These are phyloP conservation scores for Adiantum capillusveneris DNA, from an alignment of 75 land plant species.

Conservation along the genomic window DNA sequence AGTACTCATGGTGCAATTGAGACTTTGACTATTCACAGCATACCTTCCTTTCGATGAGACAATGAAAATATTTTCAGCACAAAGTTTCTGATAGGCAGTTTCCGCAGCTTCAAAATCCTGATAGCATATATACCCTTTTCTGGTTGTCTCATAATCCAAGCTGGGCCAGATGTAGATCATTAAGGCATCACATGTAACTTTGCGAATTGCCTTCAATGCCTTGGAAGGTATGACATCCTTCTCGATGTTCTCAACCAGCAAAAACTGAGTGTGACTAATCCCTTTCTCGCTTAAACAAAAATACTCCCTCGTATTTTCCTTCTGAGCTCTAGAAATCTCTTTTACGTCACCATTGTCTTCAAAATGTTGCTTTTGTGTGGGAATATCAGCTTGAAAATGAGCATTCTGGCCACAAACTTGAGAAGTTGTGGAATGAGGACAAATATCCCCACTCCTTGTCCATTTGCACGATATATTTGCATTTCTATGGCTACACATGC, in stretches of 20 bases:
- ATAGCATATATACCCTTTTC: constrained; percentile 6
- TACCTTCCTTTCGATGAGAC: constrained; percentile 6
- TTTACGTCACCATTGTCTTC: not conserved
- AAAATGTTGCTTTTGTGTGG: too few species aligned
- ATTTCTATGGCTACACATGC: too few species aligned
- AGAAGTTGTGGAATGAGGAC: too few species aligned
- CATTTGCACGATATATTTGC: too few species aligned
- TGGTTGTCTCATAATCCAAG: constrained; percentile 6
- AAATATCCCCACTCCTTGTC: too few species aligned
- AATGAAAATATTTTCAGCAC: not conserved
- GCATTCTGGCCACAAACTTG: too few species aligned
- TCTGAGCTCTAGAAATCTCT: not conserved
- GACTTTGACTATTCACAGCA: too few species aligned
- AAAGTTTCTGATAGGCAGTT: not conserved
- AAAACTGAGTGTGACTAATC: not conserved
- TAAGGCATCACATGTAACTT: not conserved
- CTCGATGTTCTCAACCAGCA: not conserved
- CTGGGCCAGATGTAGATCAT: not conserved
- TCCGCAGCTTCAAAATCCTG: not conserved
- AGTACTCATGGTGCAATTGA: too few species aligned
- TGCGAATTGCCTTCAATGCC: not conserved
- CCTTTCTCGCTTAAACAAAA: not conserved
- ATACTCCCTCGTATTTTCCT: not conserved
- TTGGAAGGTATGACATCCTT: not conserved
- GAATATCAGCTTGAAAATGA: too few species aligned